Evolutionary conservation across 2,329 filamentous ascomycete species (phyloP).

Genomic region (Alternaria brassicae): DNA sequence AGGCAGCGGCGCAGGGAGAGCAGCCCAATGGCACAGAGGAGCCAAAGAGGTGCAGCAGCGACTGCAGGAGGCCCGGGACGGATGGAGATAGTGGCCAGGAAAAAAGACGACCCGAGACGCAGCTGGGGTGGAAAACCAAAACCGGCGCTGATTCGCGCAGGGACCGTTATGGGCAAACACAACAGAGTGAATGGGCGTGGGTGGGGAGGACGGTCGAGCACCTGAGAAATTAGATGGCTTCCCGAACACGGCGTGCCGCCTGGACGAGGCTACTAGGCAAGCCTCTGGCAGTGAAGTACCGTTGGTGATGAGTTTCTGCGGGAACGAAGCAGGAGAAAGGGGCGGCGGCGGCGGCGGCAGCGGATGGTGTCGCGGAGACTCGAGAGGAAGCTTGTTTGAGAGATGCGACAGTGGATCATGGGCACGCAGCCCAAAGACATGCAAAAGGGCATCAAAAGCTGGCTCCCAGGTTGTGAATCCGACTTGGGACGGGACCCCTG

Average conservation of each 20-base stretch:
- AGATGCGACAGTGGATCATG: constrained; percentile 14
- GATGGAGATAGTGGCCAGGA: constrained; percentile 33
- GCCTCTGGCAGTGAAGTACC: constrained; percentile 1
- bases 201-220: constrained; percentile 25
- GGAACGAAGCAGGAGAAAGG: not conserved
- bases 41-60: constrained; percentile 41
- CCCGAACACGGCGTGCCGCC: constrained; percentile 29
- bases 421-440: constrained; percentile 23
- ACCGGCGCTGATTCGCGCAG: constrained; percentile 23
- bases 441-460: constrained; percentile 16
- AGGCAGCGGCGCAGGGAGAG: constrained; percentile 44
- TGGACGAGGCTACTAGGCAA: constrained; percentile 26
- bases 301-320: constrained; percentile 6
- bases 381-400: constrained; percentile 15
- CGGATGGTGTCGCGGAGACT: constrained; percentile 1
- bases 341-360: constrained; percentile 1
- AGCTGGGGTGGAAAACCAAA: constrained; percentile 26
- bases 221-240: constrained; percentile 40
- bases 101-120: constrained; percentile 26
- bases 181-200: constrained; percentile 13
- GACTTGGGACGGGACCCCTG: constrained; percentile 19
- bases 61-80: constrained; percentile 30
- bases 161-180: constrained; percentile 22
- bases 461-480: not conserved
- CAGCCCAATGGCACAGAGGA: constrained; percentile 35